These are phyloP conservation scores for Tylopilus sp. DNA, from an alignment of 1,284 basidiomycete species.

Conservation along the genomic window DNA sequence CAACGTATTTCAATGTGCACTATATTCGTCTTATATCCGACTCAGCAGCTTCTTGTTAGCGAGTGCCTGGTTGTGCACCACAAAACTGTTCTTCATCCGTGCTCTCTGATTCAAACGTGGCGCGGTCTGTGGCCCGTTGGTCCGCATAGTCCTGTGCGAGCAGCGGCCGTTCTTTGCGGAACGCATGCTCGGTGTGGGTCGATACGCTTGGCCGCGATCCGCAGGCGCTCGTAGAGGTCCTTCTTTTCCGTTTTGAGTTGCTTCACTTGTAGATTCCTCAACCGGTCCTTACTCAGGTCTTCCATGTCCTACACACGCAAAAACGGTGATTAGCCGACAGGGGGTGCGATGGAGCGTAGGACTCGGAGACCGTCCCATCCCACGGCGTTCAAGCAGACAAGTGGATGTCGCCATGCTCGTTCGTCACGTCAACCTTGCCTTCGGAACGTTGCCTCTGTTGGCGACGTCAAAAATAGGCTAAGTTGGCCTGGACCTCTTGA, in stretches of 20 bases:
- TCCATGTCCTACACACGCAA: conserved; percentile 68
- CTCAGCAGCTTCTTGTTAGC: conserved; percentile 76
- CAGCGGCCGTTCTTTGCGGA: conserved; percentile 88
- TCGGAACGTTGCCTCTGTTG: too few relatives aligned
- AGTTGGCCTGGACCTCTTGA: too few relatives aligned
- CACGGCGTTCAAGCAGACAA: too few relatives aligned
- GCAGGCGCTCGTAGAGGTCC: conserved; percentile 80
- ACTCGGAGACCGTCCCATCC: too few relatives aligned
- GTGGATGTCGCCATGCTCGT: too few relatives aligned
- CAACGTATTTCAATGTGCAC: conserved; percentile 56
- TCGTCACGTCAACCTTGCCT: too few relatives aligned
- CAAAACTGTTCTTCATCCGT: conserved; percentile 58
- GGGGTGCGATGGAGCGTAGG: background rate
- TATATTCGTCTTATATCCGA: conserved; percentile 77
- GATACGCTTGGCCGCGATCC: conserved; percentile 85
- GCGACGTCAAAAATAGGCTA: too few relatives aligned
- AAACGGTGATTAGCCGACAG: background rate
- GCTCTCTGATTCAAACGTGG: conserved; percentile 66
- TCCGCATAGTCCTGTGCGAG: conserved; percentile 84
- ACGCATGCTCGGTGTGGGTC: conserved; percentile 96
- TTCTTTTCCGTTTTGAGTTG: conserved; percentile 97
- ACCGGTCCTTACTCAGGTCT: conserved; percentile 80
- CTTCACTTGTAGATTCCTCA: conserved; percentile 90
- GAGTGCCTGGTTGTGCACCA: conserved; percentile 68
- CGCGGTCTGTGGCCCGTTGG: conserved; percentile 77